Evolutionary conservation across 208 protist species (phyloP), one percentile per base, ranked within the genome.

Genomic region (Trypanosoma vivax): DNA sequence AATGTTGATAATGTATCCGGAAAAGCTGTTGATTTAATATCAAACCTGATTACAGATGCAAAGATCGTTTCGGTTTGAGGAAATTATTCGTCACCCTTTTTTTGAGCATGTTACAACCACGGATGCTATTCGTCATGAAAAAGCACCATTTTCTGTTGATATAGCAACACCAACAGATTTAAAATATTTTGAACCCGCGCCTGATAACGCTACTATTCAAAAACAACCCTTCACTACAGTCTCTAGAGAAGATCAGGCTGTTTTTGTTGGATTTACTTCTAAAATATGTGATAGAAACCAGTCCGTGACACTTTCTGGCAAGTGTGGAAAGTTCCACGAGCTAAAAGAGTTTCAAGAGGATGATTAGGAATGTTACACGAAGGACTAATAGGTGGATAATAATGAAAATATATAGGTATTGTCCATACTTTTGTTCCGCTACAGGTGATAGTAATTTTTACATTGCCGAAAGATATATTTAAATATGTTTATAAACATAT

Each of bases 1-100:
- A 79, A 74, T 23, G 48, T 70, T 7, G 57, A 68, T 9, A 34
- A 46, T 0, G 23, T 93, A 5, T 70, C 52, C 28, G 24, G 63
- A 30, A 59, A 73, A 9, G 73, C 79, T 11, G 49, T 83, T 46
- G 69, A 88, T 41, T 60, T 95, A n/a, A 90, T 94, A 45, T 51
- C 31, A 16, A 50, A 76, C 37, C 47, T 78, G 21, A 62, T 78
- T 56, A 55, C 60, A 25, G 52, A 70, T 30, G 27, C 60, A 41
- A 67, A 42, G 50, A 74, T 27, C 70, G 70, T 31, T 61, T 57
- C 42, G 49, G 16, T 78, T 59, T 59, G 64, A 73, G 42, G 52
- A 60, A 31, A 73, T 78, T 42, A 37, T 65, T 16, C 28, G 40
- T 6, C 63, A 78, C 52, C 56, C 57, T n/a, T 78, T 78, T 50